Percentiles rank a stretch among this genome's conserved stretches.
Evolutionary conservation across 2,329 filamentous ascomycete genomes (phyloP).

Genomic region (Venturia pyrina): DNA sequence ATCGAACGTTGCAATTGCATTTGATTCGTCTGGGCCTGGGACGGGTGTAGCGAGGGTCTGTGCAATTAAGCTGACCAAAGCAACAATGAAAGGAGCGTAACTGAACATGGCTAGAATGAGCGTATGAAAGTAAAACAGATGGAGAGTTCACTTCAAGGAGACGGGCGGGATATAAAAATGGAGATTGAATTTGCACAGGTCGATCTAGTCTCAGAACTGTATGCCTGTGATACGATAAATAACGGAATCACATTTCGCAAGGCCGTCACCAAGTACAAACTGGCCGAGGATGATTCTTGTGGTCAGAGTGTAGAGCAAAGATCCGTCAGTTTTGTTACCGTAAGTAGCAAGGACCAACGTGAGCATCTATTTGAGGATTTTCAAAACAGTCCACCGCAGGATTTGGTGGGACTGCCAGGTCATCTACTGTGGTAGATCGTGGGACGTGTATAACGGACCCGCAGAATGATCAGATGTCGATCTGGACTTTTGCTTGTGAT

Average conservation of each 20-base stretch:
- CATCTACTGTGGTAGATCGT: background rate
- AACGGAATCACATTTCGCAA: background rate
- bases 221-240: background rate
- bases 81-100: background rate
- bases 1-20: background rate
- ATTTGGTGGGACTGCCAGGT: background rate
- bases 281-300: background rate
- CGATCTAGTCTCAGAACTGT: background rate
- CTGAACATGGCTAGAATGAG: background rate
- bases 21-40: background rate
- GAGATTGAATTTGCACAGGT: background rate
- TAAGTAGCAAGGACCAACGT: background rate
- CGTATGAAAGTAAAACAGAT: background rate
- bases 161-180: background rate
- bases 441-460: background rate
- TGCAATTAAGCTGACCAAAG: background rate
- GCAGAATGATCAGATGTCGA: background rate
- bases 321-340: background rate
- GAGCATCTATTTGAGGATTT: background rate
- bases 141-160: background rate
- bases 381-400: background rate
- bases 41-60: background rate
- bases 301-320: background rate
- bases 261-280: too few species aligned
- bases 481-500: background rate